These are phyloP conservation scores for Diaporthe sp. DNA, from an alignment of 2,329 filamentous ascomycete species.

Conservation along the genomic window DNA sequence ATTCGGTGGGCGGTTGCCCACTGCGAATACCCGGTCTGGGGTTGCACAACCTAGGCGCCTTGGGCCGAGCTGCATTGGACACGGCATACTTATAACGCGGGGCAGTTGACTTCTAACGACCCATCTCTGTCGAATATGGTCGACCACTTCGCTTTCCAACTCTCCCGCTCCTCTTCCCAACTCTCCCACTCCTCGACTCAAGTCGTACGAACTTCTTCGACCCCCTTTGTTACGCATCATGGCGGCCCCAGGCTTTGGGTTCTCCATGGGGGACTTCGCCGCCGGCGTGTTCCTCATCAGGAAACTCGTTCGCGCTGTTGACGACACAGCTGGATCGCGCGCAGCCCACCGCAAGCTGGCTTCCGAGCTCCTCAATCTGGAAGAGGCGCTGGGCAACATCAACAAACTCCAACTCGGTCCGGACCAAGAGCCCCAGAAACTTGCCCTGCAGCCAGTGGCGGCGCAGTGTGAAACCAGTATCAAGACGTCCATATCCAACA, in stretches of 20 bases:
- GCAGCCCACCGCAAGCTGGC: slow-evolving; percentile 16
- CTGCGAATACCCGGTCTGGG: not conserved
- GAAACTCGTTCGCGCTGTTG: not conserved
- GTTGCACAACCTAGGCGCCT: too few relatives aligned
- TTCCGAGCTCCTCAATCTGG: not conserved
- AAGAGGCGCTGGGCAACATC: not conserved
- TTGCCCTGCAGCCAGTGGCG: not conserved
- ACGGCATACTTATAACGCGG: too few relatives aligned
- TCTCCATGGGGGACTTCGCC: slow-evolving; percentile 17
- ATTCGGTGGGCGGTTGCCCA: not conserved
- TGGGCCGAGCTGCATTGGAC: too few relatives aligned
- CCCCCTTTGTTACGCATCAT: not conserved
- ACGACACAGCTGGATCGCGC: slow-evolving; percentile 12
- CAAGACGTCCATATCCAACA: not conserved
- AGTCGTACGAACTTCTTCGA: not conserved
- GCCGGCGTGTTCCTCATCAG: not conserved
- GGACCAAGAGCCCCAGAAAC: not conserved
- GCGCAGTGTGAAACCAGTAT: slow-evolving; percentile 15
- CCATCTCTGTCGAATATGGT: not conserved
- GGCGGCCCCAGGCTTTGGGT: slow-evolving; percentile 14
- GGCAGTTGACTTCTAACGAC: not conserved
- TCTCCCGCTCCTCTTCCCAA: not conserved
- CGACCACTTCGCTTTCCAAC: not conserved
- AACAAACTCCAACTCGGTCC: not conserved
- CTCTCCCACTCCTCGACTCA: not conserved